Evolutionary conservation across 768 basidiomycete genomes (phyloP), one percentile per base, ranked within the genome.

Genomic region (Mrakia blollopis): DNA sequence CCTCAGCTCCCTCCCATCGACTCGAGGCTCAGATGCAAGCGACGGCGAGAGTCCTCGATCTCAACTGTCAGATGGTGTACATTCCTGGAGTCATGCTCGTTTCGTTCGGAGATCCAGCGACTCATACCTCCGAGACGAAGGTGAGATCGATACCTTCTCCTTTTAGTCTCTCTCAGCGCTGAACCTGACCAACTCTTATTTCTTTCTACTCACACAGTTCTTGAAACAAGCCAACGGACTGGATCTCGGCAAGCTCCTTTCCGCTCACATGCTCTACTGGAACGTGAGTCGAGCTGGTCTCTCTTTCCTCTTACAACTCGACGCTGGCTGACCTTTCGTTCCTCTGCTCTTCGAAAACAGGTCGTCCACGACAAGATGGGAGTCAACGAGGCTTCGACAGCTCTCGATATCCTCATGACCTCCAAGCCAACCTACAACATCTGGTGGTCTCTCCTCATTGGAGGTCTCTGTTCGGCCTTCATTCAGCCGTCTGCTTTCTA

Each of bases 21-120:
- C 92, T 98, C 78, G 94, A 96, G 84, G 91, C 93, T 3, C 94
- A 97, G 82, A 89, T 98, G 54, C 87, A 91, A 44, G 91, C 94
- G 14, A 92, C 92, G 11, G 92, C 94, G 0, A 88, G 90, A 23
- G 93, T 94, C 72, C 89, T 98, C 25, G 93, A 94, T 80, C 89
- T 97, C 74, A 90, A 93, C 82, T 92, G 93, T 63, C 92, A 95
- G 82, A 78, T 76, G 82, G 91, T 96, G 57, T 91, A 94, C 83
- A 81, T 86, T 23, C 85, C 85, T 3, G 83, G 83, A 78, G 87
- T 91, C 74, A 89, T 92, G 85, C 86, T 94, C 47, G 87, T 94
- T 81, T 89, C 90, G 63, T 94, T 95, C 81, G 91, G 91, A 80
- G 93, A 95, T 83, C 85, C 85, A 32, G 85, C 88, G 3, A 93